Conservation (phyloP, 176 grass and related monocot genomes). For the Avena insularis region DNA sequence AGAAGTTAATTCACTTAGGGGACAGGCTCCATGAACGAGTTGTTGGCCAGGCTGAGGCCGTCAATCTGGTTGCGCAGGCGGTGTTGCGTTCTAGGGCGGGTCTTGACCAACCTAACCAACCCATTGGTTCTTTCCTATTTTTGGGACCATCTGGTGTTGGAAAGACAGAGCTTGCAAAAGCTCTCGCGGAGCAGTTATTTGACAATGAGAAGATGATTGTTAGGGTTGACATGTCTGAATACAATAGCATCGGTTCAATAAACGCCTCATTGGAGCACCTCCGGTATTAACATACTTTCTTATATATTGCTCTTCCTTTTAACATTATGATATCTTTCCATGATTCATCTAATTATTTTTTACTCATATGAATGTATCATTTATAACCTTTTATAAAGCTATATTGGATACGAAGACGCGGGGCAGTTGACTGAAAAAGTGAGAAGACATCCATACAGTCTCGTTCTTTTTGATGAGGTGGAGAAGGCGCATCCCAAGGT, state of each 20-base stretch:
- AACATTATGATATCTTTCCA: not conserved
- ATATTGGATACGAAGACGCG: not conserved
- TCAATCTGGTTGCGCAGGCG: not conserved
- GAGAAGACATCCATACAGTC: constrained; percentile 2
- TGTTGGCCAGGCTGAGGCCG: not conserved
- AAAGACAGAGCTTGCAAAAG: constrained; percentile 1
- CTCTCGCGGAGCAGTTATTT: constrained; percentile 3
- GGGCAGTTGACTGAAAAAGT: constrained; percentile 10
- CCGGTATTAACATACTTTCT: constrained; percentile 6
- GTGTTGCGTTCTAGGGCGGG: not conserved
- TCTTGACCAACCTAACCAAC: not conserved
- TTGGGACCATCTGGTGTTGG: not conserved
- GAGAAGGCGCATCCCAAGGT: not conserved
- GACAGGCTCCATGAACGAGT: not conserved
- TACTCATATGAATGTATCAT: not conserved
- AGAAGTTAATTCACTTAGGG: not conserved
- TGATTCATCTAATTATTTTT: not conserved
- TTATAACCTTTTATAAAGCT: not conserved
- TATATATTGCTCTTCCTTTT: not conserved
- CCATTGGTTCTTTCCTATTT: not conserved
- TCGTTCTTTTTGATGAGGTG: not conserved
- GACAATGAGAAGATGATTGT: not conserved
- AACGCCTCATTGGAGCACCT: constrained; percentile 20
- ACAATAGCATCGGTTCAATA: not conserved
- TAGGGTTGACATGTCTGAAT: constrained; percentile 3